Evolutionary conservation across 2,329 filamentous ascomycete species (phyloP), one percentile per base, ranked within the genome.

Genomic region (Paramyrothecium roridum): DNA sequence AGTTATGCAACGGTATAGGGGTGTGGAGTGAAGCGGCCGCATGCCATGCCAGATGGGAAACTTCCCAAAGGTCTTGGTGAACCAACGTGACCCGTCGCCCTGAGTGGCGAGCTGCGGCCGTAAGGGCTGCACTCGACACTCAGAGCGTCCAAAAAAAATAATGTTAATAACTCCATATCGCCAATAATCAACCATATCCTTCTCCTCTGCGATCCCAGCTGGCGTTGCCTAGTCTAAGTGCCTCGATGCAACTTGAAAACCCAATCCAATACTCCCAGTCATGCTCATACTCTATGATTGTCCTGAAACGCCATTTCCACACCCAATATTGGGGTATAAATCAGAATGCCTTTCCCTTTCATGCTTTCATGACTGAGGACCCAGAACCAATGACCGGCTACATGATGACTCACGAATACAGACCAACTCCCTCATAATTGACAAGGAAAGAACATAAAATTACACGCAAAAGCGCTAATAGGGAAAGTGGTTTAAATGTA

Each of bases 71-170:
- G n/a, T 34, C 33, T 19, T 16, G 43, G 43, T 50, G 63, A 60
- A 56, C 69, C 65, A 79, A 80, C 77, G 75, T 67, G 67, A 73
- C 76, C 62, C 75, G 67, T 72, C 70, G 77, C 76, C 72, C 72
- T 71, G 76, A 70, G 75, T 67, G 61, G 68, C 75, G 73, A 72
- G 66, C 64, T 62, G 63, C 71, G 71, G 65, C 69, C 63, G 58
- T 55, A 54, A 49, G 57, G 61, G 67, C 63, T 69, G 68, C 58
- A 61, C 68, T 67, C 70, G 72, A 53, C 69, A 72, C 72, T 74
- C 74, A 74, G 71, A 68, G 76, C 75, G 71, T 67, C 59, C 62
- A 63, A 60, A 37, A 61, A 62, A 63, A 62, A 62, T 53, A 50
- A 48, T 53, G 57, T 59, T 52, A 61, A 63, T 52, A 55, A 60